A percentile compares a stretch with the other conserved stretches of the same genome.
Evolutionary conservation across 2,329 filamentous ascomycete genomes (phyloP).

Genomic region (Epichloe hybrida): DNA sequence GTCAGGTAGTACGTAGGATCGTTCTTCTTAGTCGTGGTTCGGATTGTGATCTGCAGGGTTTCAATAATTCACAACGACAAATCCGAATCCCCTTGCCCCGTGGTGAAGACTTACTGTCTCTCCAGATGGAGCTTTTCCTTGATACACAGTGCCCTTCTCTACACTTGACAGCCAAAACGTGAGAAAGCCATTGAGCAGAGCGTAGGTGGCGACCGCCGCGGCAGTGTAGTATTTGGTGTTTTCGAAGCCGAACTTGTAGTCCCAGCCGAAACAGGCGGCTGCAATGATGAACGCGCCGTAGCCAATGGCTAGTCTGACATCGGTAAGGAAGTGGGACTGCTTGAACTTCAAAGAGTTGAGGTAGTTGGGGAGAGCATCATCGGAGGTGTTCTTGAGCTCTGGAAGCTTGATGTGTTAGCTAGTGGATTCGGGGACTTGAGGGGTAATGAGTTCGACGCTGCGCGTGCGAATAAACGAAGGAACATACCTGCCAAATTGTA

Average conservation of each 20-base stretch:
- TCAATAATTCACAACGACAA: neutral
- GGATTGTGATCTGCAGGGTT: slow-evolving; percentile 51
- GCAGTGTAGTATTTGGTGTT: slow-evolving; percentile 70
- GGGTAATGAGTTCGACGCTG: no score
- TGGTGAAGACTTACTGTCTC: slow-evolving; percentile 38
- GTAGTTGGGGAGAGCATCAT: slow-evolving; percentile 90
- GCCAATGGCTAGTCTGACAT: slow-evolving; percentile 71
- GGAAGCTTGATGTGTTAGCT: slow-evolving; percentile 4
- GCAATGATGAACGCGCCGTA: slow-evolving; percentile 71
- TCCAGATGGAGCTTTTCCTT: slow-evolving; percentile 53
- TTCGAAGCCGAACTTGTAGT: slow-evolving; percentile 87
- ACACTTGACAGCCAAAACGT: slow-evolving; percentile 76
- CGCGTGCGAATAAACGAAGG: neutral
- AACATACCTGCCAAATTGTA: slow-evolving; percentile 51
- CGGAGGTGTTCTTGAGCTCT: slow-evolving; percentile 95
- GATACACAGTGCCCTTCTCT: slow-evolving; percentile 72
- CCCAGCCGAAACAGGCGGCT: slow-evolving; percentile 74
- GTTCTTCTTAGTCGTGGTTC: slow-evolving; percentile 63
- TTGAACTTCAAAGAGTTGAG: slow-evolving; percentile 76
- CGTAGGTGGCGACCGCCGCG: slow-evolving; percentile 66
- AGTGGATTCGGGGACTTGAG: neutral
- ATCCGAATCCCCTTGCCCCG: neutral
- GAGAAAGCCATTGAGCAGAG: slow-evolving; percentile 61
- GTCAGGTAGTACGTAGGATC: slow-evolving; percentile 67
- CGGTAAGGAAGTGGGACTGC: slow-evolving; percentile 67